Conservation (phyloP, 2,329 filamentous ascomycete species). For the Aureobasidium pullulans region DNA sequence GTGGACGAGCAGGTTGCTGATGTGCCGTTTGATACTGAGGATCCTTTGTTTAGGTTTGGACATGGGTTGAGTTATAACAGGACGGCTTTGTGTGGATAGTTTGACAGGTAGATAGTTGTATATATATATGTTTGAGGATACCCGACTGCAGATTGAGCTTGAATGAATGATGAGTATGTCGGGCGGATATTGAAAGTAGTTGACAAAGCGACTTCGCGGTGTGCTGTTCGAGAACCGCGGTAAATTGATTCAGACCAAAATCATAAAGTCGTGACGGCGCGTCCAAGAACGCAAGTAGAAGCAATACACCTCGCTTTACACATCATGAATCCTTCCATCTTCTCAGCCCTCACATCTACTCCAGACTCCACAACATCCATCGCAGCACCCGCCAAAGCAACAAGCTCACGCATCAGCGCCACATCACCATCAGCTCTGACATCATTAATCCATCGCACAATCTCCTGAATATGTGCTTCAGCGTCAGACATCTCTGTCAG, state of each 20-base stretch:
- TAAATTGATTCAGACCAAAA: too few species aligned
- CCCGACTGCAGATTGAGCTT: too few species aligned
- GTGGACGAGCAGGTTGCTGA: neutral
- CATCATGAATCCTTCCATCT: neutral
- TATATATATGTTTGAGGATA: too few species aligned
- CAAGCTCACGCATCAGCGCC: neutral
- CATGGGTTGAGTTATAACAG: neutral
- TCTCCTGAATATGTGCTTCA: neutral
- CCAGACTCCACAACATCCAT: neutral
- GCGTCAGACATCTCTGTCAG: neutral
- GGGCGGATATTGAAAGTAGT: too few species aligned
- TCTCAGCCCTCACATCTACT: neutral
- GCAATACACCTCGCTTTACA: neutral
- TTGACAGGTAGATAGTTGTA: too few species aligned
- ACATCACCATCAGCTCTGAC: neutral
- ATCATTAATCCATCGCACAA: neutral
- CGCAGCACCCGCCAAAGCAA: neutral
- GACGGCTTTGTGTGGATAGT: neutral
- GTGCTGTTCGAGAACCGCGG: too few species aligned
- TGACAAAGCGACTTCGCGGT: too few species aligned
- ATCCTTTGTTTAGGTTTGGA: neutral
- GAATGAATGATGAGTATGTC: too few species aligned
- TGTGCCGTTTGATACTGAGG: constrained; percentile 5
- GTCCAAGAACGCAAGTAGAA: neutral
- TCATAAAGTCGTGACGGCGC: too few species aligned